Evolutionary conservation across 495 filamentous ascomycete species (phyloP).

Genomic region (Trichoderma virens): DNA sequence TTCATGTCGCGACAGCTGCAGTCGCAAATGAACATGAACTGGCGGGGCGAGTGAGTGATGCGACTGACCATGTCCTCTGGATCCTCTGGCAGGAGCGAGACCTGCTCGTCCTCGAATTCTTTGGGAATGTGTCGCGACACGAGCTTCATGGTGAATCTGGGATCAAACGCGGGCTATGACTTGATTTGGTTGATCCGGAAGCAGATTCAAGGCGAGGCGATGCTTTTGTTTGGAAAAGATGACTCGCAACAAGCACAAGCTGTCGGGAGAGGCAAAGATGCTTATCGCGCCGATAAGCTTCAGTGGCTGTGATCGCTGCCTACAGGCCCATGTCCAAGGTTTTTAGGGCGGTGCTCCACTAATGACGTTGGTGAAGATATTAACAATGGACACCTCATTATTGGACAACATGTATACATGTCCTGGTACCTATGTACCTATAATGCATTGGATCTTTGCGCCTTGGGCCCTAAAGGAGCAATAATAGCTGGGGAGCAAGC

Average conservation of each 20-base stretch:
- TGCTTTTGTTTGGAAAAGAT: background rate
- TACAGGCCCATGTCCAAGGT: too few species aligned
- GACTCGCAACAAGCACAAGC: too few species aligned
- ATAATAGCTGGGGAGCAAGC: too few species aligned
- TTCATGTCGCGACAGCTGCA: too few species aligned
- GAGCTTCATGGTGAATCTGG: slow-evolving; percentile 49
- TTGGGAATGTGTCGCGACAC: slow-evolving; percentile 63
- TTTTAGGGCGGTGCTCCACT: too few species aligned
- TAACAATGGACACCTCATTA: too few species aligned
- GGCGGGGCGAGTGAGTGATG: background rate
- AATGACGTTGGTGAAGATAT: too few species aligned
- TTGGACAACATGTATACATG: too few species aligned
- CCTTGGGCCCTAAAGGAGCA: too few species aligned
- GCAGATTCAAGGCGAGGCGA: background rate
- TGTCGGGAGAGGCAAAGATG: background rate
- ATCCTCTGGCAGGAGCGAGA: slow-evolving; percentile 80
- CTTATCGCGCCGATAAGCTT: background rate
- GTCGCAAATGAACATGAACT: too few species aligned
- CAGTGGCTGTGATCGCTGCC: background rate
- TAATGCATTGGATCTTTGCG: too few species aligned
- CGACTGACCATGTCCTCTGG: slow-evolving; percentile 85
- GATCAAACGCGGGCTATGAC: background rate
- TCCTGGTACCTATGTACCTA: too few species aligned
- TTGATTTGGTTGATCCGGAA: background rate
- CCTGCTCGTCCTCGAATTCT: slow-evolving; percentile 65